These are phyloP conservation scores for Solanum pennellii DNA, from an alignment of 257 asterid species.

Conservation along the genomic window DNA sequence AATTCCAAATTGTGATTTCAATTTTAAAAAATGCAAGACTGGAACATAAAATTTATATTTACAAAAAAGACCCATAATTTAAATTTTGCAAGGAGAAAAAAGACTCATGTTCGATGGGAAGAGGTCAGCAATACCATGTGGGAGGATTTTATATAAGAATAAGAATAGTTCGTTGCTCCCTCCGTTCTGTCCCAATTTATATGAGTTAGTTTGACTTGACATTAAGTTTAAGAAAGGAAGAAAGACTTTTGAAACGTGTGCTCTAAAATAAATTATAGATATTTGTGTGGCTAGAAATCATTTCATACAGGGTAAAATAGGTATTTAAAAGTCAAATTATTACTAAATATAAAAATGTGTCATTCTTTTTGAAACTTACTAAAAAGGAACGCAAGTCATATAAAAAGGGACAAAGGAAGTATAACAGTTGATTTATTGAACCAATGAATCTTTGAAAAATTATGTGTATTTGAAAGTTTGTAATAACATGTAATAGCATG, in stretches of 20 bases:
- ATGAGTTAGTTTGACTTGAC: too few relatives aligned
- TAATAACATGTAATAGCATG: background rate
- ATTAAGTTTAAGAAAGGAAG: background rate
- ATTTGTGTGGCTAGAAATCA: background rate
- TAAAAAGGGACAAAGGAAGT: background rate
- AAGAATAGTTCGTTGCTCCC: background rate
- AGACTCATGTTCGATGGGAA: background rate
- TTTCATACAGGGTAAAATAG: background rate
- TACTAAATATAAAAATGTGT: background rate
- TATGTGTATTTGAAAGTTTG: background rate
- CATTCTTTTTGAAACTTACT: background rate
- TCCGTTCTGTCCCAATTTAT: too few relatives aligned
- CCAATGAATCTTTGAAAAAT: background rate
- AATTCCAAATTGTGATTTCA: background rate
- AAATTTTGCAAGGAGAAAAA: background rate
- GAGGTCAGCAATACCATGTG: background rate
- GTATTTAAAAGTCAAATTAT: too few relatives aligned
- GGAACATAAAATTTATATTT: background rate
- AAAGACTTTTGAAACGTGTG: background rate
- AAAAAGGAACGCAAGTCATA: background rate
- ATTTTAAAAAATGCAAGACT: background rate
- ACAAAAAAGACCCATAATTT: background rate
- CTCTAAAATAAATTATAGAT: background rate
- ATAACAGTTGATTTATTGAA: background rate
- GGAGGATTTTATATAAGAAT: background rate